These are phyloP conservation scores for Mucor indicus DNA, from an alignment of 371 early-diverging fungal species.

Conservation along the genomic window DNA sequence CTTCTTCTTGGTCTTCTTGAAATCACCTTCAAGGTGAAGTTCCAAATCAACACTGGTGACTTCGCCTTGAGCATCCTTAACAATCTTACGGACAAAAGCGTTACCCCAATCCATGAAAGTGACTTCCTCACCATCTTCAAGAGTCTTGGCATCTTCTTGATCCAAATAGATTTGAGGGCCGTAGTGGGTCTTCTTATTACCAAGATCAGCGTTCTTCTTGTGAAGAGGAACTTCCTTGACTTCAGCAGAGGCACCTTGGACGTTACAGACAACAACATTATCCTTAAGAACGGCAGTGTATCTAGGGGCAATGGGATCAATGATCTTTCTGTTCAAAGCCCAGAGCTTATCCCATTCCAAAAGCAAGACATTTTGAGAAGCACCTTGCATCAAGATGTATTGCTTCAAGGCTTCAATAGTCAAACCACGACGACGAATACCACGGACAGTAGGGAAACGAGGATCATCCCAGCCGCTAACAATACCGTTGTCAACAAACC, in stretches of 20 bases:
- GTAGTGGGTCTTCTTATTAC: slow-evolving; percentile 84
- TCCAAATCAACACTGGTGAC: slow-evolving; percentile 57
- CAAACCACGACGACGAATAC: slow-evolving; percentile 98
- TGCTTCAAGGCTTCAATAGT: slow-evolving; percentile 97
- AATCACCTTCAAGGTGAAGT: slow-evolving; percentile 94
- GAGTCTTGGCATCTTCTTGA: slow-evolving; percentile 84
- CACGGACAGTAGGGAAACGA: slow-evolving; percentile 99
- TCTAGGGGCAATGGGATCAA: slow-evolving; percentile 95
- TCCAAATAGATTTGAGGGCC: slow-evolving; percentile 82
- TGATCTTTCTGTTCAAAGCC: slow-evolving; percentile 97
- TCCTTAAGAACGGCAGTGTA: slow-evolving; percentile 81
- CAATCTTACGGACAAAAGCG: slow-evolving; percentile 77
- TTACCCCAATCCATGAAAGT: slow-evolving; percentile 99
- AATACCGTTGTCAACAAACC: slow-evolving; percentile 91
- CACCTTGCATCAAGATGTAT: slow-evolving; percentile 99
- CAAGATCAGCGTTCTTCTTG: slow-evolving; percentile 95
- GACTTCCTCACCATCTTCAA: slow-evolving; percentile 89
- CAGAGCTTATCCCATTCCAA: slow-evolving; percentile 99
- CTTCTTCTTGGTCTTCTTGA: slow-evolving; percentile 99
- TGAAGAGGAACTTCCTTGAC: slow-evolving; percentile 80
- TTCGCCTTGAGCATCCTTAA: slow-evolving; percentile 49
- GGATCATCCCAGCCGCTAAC: slow-evolving; percentile 99
- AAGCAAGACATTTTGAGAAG: slow-evolving; percentile 91
- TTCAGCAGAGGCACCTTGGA: slow-evolving; percentile 58
- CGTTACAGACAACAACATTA: slow-evolving; percentile 64